These are phyloP conservation scores for Penicillium sp. DNA, from an alignment of 2,329 filamentous ascomycete species.

Conservation along the genomic window DNA sequence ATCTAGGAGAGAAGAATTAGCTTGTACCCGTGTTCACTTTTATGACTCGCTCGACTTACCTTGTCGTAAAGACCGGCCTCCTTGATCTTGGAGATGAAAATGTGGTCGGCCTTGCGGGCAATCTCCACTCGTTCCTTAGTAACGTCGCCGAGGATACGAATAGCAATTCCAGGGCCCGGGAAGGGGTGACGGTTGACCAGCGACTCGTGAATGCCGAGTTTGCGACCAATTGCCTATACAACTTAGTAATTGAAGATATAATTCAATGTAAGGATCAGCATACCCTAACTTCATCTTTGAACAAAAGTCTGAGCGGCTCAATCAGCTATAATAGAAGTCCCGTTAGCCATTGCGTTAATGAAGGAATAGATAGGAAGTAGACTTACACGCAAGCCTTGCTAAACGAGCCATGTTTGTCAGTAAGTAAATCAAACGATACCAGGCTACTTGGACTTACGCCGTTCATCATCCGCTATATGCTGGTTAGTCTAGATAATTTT, in stretches of 20 bases:
- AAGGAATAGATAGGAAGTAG: neutral
- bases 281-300: constrained; percentile 77
- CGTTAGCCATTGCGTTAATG: neutral
- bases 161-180: constrained; percentile 68
- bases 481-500: neutral
- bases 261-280: constrained; percentile 24
- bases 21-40: too few species aligned
- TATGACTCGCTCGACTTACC: neutral
- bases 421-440: neutral
- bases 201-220: constrained; percentile 70
- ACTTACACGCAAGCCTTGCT: constrained; percentile 1
- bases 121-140: constrained; percentile 77
- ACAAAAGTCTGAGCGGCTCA: constrained; percentile 75
- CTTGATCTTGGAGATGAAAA: constrained; percentile 49
- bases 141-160: constrained; percentile 81
- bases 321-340: constrained; percentile 48
- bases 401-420: neutral
- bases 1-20: neutral
- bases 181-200: constrained; percentile 76
- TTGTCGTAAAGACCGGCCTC: constrained; percentile 46
- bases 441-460: neutral
- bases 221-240: constrained; percentile 54
- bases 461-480: neutral
- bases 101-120: constrained; percentile 52
- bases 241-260: neutral